Evolutionary conservation across 2,329 filamentous ascomycete genomes (phyloP).

Genomic region (Fusarium guadeloupense): DNA sequence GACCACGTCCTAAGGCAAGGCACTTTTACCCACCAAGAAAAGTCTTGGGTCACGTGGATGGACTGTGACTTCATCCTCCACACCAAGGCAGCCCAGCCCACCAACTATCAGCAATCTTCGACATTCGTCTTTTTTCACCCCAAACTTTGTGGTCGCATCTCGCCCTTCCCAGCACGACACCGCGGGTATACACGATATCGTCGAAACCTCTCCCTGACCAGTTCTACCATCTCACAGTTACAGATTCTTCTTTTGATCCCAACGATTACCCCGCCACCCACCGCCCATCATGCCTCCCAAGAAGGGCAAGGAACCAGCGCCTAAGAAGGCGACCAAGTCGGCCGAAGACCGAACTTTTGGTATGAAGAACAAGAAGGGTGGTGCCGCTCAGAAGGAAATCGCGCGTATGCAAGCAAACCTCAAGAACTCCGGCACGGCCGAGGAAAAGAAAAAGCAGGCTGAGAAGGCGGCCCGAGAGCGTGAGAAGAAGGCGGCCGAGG

Average conservation of each 20-base stretch:
- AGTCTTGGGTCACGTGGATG: slow-evolving; percentile 43
- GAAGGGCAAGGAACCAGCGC: slow-evolving; percentile 62
- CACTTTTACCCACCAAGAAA: slow-evolving; percentile 18
- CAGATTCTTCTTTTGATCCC: slow-evolving; percentile 20
- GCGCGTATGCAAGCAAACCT: slow-evolving; percentile 80
- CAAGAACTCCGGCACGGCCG: slow-evolving; percentile 78
- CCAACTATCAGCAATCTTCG: slow-evolving; percentile 42
- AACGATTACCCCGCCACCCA: slow-evolving; percentile 43
- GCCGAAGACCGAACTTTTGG: slow-evolving; percentile 98
- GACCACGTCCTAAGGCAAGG: no score
- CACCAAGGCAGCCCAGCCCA: slow-evolving; percentile 41
- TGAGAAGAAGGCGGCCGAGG: slow-evolving; percentile 91
- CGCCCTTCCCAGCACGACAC: slow-evolving; percentile 23
- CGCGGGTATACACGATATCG: slow-evolving; percentile 2
- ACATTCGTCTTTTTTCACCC: slow-evolving; percentile 36
- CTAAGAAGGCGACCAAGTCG: slow-evolving; percentile 70
- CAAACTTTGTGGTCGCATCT: slow-evolving; percentile 25
- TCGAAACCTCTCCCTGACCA: background rate
- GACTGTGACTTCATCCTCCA: slow-evolving; percentile 44
- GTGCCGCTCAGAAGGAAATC: slow-evolving; percentile 88
- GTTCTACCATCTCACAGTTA: slow-evolving; percentile 3
- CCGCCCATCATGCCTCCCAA: slow-evolving; percentile 76
- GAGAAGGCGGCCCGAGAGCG: slow-evolving; percentile 75
- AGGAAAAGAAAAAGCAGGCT: slow-evolving; percentile 82
- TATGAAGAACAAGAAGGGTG: slow-evolving; percentile 99